These are phyloP conservation scores for Erodium texanum DNA, from an alignment of 441 rosid genomes.

Conservation along the genomic window DNA sequence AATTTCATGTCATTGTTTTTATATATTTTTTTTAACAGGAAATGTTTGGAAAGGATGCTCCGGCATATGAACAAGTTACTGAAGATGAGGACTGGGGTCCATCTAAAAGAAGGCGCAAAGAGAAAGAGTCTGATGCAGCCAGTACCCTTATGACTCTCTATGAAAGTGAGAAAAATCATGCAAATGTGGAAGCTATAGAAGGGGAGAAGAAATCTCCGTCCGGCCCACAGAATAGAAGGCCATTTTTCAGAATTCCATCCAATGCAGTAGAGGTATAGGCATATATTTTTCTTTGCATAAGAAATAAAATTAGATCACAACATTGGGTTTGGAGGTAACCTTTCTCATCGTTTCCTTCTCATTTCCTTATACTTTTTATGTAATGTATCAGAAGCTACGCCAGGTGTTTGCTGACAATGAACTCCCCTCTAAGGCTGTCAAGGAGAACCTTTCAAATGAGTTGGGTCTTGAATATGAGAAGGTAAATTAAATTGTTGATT, in stretches of 20 bases:
- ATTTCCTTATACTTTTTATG: slow-evolving; percentile 16
- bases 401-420: slow-evolving; percentile 83
- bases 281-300: slow-evolving; percentile 7
- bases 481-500: slow-evolving; percentile 33
- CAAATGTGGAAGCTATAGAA: slow-evolving; percentile 27
- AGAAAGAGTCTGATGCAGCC: slow-evolving; percentile 73
- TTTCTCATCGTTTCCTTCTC: not conserved
- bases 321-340: not conserved
- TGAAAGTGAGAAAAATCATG: slow-evolving; percentile 42
- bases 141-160: slow-evolving; percentile 57
- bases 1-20: slow-evolving; percentile 13
- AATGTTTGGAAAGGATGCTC: slow-evolving; percentile 95
- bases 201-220: slow-evolving; percentile 27
- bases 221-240: slow-evolving; percentile 42
- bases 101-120: slow-evolving; percentile 56
- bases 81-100: slow-evolving; percentile 99
- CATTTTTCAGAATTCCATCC: slow-evolving; percentile 60
- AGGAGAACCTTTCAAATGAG: slow-evolving; percentile 70
- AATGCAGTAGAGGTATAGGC: slow-evolving; percentile 66
- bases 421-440: slow-evolving; percentile 76
- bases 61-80: slow-evolving; percentile 56
- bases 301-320: not conserved
- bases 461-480: slow-evolving; percentile 72
- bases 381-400: slow-evolving; percentile 71
- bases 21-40: slow-evolving; percentile 37